Evolutionary conservation across 305 asterid species (phyloP).

Genomic region (Fraxinus xanthoxyloides): DNA sequence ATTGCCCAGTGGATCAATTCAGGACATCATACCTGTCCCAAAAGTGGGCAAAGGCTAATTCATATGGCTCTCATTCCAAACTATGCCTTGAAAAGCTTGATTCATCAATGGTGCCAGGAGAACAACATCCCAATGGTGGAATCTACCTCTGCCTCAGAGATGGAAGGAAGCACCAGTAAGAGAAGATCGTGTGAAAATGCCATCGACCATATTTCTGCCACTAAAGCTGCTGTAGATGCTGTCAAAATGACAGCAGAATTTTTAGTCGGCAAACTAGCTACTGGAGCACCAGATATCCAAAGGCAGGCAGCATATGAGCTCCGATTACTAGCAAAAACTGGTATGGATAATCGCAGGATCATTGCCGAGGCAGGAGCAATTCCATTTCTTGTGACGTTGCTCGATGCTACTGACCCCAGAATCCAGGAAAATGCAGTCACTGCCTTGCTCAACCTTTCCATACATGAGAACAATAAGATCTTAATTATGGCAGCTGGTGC

Average conservation of each 20-base stretch:
- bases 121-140: slow-evolving; percentile 49
- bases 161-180: slow-evolving; percentile 39
- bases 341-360: slow-evolving; percentile 81
- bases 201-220: slow-evolving; percentile 66
- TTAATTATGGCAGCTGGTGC: slow-evolving; percentile 82
- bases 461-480: slow-evolving; percentile 66
- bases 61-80: slow-evolving; percentile 86
- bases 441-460: slow-evolving; percentile 75
- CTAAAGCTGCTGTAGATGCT: slow-evolving; percentile 62
- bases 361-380: slow-evolving; percentile 86
- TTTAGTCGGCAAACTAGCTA: slow-evolving; percentile 71
- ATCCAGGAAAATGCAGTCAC: slow-evolving; percentile 87
- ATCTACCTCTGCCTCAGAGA: slow-evolving; percentile 41
- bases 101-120: slow-evolving; percentile 75
- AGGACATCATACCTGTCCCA: slow-evolving; percentile 82
- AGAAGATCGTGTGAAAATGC: slow-evolving; percentile 40
- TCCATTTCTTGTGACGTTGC: slow-evolving; percentile 63
- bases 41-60: slow-evolving; percentile 74
- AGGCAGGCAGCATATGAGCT: slow-evolving; percentile 82
- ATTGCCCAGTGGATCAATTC: slow-evolving; percentile 83
- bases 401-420: slow-evolving; percentile 48
- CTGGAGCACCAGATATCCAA: slow-evolving; percentile 71
- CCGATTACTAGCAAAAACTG: slow-evolving; percentile 67
- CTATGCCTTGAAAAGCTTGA: slow-evolving; percentile 61
- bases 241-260: slow-evolving; percentile 76